Conservation (phyloP, 768 basidiomycete genomes). For the Rhodocollybia butyracea region DNA sequence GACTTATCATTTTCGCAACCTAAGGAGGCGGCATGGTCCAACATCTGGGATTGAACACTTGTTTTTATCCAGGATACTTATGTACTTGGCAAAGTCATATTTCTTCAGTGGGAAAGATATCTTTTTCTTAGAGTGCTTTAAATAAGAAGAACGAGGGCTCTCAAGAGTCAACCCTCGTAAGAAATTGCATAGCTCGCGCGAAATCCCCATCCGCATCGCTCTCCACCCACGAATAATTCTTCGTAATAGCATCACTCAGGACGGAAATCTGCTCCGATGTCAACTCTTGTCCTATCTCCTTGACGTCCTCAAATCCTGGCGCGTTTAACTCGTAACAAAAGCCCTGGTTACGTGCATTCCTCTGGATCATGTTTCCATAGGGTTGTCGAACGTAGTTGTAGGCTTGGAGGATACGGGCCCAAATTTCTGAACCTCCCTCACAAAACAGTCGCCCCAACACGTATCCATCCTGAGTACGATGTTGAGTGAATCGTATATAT, state of each 20-base stretch:
- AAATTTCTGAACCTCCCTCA: slow-evolving; percentile 13
- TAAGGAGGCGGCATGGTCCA: no score
- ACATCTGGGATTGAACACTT: no score
- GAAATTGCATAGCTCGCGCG: not conserved
- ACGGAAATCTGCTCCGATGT: not conserved
- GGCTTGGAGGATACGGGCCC: slow-evolving; percentile 20
- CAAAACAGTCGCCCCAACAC: slow-evolving; percentile 23
- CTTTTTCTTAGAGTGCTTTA: no score
- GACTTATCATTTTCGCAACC: no score
- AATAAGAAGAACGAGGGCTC: no score
- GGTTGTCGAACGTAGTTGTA: slow-evolving; percentile 28
- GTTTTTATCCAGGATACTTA: no score
- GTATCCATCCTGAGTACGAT: slow-evolving; percentile 30
- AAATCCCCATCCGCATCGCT: not conserved
- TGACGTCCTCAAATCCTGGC: slow-evolving; percentile 11
- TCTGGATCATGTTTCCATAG: slow-evolving; percentile 13
- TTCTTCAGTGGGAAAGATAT: no score
- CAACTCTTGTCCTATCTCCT: not conserved
- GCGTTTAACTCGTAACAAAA: slow-evolving; percentile 2
- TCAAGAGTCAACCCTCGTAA: no score
- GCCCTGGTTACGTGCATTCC: slow-evolving; percentile 1
- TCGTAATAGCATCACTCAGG: not conserved
- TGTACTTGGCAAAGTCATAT: no score
- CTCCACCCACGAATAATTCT: not conserved
- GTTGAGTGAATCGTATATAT: no score